Evolutionary conservation across 129 eudicot species (phyloP).

Genomic region (Helianthus tuberosus): DNA sequence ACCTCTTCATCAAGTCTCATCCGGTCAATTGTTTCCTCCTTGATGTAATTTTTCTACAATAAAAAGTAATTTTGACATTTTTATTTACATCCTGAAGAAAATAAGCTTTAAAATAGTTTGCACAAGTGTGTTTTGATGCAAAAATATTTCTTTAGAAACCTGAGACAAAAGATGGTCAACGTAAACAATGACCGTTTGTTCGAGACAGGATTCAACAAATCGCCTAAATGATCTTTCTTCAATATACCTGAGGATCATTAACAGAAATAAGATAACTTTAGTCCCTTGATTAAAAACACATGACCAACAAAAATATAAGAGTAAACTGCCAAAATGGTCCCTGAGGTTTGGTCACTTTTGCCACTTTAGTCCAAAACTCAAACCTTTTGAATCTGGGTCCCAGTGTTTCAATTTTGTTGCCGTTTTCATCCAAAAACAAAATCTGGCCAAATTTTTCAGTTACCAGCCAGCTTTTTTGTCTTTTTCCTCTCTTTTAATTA

Average conservation of each 20-base stretch:
- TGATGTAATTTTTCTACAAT: slow-evolving; percentile 78
- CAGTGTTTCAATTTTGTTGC: no score
- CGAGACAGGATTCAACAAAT: slow-evolving; percentile 95
- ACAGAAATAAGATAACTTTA: neutral
- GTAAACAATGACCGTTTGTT: slow-evolving; percentile 84
- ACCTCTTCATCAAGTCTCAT: slow-evolving; percentile 98
- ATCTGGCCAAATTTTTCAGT: no score
- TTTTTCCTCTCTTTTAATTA: no score
- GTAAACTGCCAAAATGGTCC: no score
- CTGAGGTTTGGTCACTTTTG: no score
- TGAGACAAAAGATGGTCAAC: slow-evolving; percentile 86
- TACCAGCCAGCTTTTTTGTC: no score
- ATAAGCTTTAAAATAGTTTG: slow-evolving; percentile 3
- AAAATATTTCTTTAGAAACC: slow-evolving; percentile 39
- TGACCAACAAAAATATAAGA: neutral
- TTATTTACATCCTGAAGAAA: slow-evolving; percentile 2
- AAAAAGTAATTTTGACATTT: slow-evolving; percentile 4
- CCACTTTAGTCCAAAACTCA: no score
- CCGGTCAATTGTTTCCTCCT: slow-evolving; percentile 96
- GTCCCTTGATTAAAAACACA: neutral
- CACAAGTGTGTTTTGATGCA: neutral
- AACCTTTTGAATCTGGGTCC: no score
- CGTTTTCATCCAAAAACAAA: no score
- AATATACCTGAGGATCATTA: slow-evolving; percentile 61
- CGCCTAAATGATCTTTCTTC: slow-evolving; percentile 95